A percentile compares a stretch with the other conserved stretches of the same genome.
phyloP scores from a whole-genome alignment of 148 eudicot genomes.

The Fagopyrum esculentum region DNA sequence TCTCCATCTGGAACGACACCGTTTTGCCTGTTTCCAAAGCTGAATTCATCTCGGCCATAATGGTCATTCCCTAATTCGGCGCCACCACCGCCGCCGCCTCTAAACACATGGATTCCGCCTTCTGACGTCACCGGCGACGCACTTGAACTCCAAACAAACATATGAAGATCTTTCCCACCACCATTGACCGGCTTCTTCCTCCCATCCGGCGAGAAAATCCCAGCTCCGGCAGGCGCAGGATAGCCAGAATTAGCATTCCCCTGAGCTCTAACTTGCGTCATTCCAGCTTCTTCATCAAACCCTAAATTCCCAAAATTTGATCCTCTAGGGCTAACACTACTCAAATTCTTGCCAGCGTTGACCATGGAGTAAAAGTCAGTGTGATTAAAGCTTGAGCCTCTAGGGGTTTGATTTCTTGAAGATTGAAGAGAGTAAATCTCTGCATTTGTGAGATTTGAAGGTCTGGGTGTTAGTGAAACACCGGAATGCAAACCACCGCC shows the following conservation, averaged over 20 bases:
- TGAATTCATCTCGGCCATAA: constrained; percentile 71
- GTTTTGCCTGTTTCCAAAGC: constrained; percentile 49
- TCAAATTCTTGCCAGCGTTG: constrained; percentile 31
- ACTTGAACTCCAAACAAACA: constrained; percentile 78
- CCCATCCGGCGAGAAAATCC: constrained; percentile 52
- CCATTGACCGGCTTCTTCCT: constrained; percentile 30
- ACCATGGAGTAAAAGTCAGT: constrained; percentile 65
- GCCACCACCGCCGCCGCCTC: constrained; percentile 31
- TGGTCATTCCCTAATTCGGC: constrained; percentile 40
- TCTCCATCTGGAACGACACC: constrained; percentile 35
- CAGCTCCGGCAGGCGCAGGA: constrained; percentile 56
- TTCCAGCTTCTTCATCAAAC: constrained; percentile 58
- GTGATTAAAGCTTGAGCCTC: constrained; percentile 77
- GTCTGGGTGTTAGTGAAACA: constrained; percentile 40
- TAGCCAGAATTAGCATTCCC: constrained; percentile 35
- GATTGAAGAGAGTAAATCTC: constrained; percentile 86
- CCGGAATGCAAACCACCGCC: constrained; percentile 29
- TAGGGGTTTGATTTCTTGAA: constrained; percentile 59
- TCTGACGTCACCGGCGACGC: constrained; percentile 70
- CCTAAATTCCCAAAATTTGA: constrained; percentile 59
- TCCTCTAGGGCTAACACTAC: constrained; percentile 54
- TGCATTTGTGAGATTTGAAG: constrained; percentile 65
- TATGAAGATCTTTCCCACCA: constrained; percentile 65
- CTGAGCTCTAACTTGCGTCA: constrained; percentile 26
- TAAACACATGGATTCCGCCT: constrained; percentile 82